Base-by-base conservation (phyloP, 2,329 filamentous ascomycete genomes). In the Cadophora gregata region DNA sequence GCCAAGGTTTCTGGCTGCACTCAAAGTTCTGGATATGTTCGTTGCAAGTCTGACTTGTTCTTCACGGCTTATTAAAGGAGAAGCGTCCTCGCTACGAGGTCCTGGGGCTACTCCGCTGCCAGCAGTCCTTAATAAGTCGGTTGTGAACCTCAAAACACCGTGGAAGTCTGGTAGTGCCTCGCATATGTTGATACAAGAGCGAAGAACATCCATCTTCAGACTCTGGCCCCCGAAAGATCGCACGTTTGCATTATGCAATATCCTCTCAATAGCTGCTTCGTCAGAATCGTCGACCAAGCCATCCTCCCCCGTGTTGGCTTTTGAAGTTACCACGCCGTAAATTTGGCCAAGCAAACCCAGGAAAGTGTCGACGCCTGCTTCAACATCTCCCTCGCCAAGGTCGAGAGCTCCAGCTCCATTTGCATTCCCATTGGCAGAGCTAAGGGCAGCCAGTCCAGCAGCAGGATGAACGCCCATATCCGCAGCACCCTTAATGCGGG, bases 401-500 rank as follows among this genome's bases (percentile, higher is more conserved):
- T 90, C 88, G 36, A 90, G 80, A 1, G 83, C 85, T 38, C 84
- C 81, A 8, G 83, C 81, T 10, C 84, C 85, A 65, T 81, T 83
- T 24, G 78, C 78, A 50, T 83, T 83, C 0, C 83, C 82, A 65
- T 80, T 81, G 2, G 81, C 78, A 12, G 86, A 81, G 70, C 88
- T 90, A 33, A 96, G 81, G 14, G 90, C 89, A 29, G 93, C 89
- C 60, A 97, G 81, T 0, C 93, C 94, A 10, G 95, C 93, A 21
- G 95, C 95, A 48, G 96, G 96, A 79, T 98, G 95, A 42, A 99
- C 93, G 3, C 95, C 96, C 75, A 96, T 92, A 76, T 98, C 96
- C n/a, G 96, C 94, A 48, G 96, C 96, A 36, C 95, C 95, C 58
- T 95, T 86, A 56, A 96, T 97, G 47, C 96, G 87, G 19, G 96